Evolutionary conservation across 2,329 filamentous ascomycete genomes (phyloP).

Genomic region (Bipolaris victoriae): DNA sequence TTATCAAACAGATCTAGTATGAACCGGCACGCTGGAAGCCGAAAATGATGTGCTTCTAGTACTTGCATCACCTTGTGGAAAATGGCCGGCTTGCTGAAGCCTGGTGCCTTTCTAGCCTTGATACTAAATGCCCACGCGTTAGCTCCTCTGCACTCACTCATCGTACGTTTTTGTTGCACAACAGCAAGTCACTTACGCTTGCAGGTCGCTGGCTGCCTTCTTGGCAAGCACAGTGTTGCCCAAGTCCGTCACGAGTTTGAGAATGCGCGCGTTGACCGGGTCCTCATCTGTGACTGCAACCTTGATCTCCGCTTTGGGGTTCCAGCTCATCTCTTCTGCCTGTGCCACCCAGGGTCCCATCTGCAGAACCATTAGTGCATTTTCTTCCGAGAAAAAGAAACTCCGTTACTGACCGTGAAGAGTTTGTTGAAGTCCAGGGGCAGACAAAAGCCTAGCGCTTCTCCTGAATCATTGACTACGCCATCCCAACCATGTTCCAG

Average conservation of each 20-base stretch:
- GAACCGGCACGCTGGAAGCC: conserved; percentile 83
- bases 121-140: conserved; percentile 59
- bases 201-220: conserved; percentile 80
- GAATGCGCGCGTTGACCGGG: conserved; percentile 71
- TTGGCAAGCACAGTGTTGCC: conserved; percentile 94
- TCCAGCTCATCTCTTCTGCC: conserved; percentile 40
- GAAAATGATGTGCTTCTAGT: conserved; percentile 87
- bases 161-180: neutral
- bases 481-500: conserved; percentile 92
- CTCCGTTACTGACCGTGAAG: conserved; percentile 65
- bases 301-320: conserved; percentile 52
- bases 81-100: conserved; percentile 76
- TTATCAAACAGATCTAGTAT: conserved; percentile 95
- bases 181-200: conserved; percentile 52
- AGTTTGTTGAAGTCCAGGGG: conserved; percentile 79
- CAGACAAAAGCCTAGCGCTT: conserved; percentile 85
- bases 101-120: conserved; percentile 73
- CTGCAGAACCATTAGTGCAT: conserved; percentile 34
- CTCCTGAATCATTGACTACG: conserved; percentile 80
- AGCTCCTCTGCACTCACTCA: conserved; percentile 12
- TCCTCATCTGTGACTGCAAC: conserved; percentile 67
- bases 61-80: conserved; percentile 86
- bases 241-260: conserved; percentile 84
- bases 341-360: conserved; percentile 48
- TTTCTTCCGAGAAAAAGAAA: neutral